Percentiles rank a stretch among this genome's conserved stretches.
Conservation (phyloP, 2,329 filamentous ascomycete genomes). For the Pezicula neosporulosa region DNA sequence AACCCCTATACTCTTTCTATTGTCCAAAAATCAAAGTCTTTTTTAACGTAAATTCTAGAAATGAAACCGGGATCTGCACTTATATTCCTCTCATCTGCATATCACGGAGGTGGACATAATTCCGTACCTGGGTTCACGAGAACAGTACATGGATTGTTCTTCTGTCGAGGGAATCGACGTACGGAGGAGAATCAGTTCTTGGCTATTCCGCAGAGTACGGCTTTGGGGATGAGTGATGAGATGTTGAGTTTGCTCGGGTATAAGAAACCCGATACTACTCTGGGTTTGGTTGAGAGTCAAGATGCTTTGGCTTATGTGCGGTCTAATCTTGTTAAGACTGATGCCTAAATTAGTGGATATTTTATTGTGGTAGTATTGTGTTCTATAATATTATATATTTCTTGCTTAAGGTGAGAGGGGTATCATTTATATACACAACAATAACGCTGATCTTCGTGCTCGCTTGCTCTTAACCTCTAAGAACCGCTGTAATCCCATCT, state of each 20-base stretch:
- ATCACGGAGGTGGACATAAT: slow-evolving; percentile 31
- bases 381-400: no score
- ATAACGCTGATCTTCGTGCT: no score
- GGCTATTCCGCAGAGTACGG: slow-evolving; percentile 26
- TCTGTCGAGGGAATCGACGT: slow-evolving; percentile 25
- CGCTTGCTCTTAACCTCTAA: neutral
- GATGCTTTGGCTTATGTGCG: neutral
- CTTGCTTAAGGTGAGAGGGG: no score
- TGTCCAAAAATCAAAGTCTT: neutral
- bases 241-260: slow-evolving; percentile 31
- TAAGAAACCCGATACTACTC: slow-evolving; percentile 25
- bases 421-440: no score
- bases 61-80: slow-evolving; percentile 32
- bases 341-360: neutral
- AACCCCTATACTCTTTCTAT: neutral
- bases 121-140: slow-evolving; percentile 19
- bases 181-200: slow-evolving; percentile 33
- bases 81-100: slow-evolving; percentile 31
- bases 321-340: neutral
- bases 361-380: neutral
- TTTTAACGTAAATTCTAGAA: slow-evolving; percentile 17
- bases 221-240: slow-evolving; percentile 27
- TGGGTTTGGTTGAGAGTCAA: slow-evolving; percentile 29
- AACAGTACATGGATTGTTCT: slow-evolving; percentile 29
- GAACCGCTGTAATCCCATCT: slow-evolving; percentile 6